Conservation (phyloP, 2,329 filamentous ascomycete species). For the Paracamarosporium sp. region DNA sequence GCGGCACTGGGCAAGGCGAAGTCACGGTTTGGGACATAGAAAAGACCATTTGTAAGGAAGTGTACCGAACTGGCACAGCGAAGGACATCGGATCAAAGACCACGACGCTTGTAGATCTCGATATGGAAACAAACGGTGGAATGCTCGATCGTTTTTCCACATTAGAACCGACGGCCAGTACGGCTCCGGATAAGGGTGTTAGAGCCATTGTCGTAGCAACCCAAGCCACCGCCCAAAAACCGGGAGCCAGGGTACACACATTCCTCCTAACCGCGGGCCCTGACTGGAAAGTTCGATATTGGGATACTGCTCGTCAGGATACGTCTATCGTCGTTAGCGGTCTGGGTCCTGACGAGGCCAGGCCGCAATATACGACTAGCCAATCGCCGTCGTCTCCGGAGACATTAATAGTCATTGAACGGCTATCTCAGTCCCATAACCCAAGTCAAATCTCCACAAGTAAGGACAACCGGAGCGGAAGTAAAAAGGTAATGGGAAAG, state of each 20-base stretch:
- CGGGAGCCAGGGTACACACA: conserved; percentile 72
- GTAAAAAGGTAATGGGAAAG: conserved; percentile 35
- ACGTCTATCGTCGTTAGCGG: conserved; percentile 83
- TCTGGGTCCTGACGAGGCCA: conserved; percentile 70
- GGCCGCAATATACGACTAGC: conserved; percentile 67
- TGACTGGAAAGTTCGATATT: conserved; percentile 91
- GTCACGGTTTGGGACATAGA: conserved; percentile 96
- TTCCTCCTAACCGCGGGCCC: conserved; percentile 88
- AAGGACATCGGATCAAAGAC: conserved; percentile 54
- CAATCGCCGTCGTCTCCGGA: conserved; percentile 45
- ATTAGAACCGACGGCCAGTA: conserved; percentile 59
- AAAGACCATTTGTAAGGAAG: conserved; percentile 84
- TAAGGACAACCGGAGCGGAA: conserved; percentile 33
- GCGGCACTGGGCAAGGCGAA: conserved; percentile 85
- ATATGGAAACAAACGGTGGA: conserved; percentile 83
- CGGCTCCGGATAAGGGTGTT: conserved; percentile 70
- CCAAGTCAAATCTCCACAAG: conserved; percentile 2
- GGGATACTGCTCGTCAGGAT: conserved; percentile 83
- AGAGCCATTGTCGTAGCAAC: conserved; percentile 76
- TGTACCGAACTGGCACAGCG: conserved; percentile 70
- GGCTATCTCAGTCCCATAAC: conserved; percentile 30
- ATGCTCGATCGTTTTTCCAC: conserved; percentile 86
- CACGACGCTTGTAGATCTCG: conserved; percentile 81
- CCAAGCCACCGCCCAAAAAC: conserved; percentile 72
- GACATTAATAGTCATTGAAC: conserved; percentile 49